Evolutionary conservation across 2,329 filamentous ascomycete species (phyloP).

Genomic region (Dothiorella sarmentorum): DNA sequence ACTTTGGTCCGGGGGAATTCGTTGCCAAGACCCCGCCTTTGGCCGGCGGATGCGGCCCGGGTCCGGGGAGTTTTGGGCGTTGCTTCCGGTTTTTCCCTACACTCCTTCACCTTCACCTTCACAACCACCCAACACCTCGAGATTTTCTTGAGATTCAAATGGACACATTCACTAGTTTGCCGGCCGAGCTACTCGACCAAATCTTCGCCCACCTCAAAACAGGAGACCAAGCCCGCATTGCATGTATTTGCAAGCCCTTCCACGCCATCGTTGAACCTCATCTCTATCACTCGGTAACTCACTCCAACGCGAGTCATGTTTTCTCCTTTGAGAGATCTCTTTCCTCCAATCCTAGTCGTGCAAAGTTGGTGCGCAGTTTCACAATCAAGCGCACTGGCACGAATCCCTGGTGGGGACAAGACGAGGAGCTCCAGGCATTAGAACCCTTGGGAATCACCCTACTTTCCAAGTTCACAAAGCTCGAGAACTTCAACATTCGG

Average conservation of each 20-base stretch:
- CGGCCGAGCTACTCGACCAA: neutral
- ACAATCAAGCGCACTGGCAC: no score
- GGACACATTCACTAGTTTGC: neutral
- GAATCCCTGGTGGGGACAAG: no score
- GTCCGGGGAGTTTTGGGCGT: neutral
- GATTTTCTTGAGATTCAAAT: no score
- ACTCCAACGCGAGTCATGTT: neutral
- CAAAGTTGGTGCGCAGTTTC: neutral
- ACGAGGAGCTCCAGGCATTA: no score
- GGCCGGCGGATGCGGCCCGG: constrained; percentile 9
- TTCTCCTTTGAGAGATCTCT: neutral
- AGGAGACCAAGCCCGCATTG: neutral
- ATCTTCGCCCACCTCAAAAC: neutral
- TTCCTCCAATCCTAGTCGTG: neutral
- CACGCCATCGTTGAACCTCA: neutral
- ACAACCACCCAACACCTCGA: neutral
- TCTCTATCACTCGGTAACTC: neutral
- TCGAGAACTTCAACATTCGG: neutral
- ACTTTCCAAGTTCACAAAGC: neutral
- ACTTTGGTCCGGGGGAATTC: constrained; percentile 3
- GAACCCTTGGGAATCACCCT: neutral
- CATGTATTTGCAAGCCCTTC: neutral
- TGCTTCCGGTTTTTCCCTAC: neutral
- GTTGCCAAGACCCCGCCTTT: neutral
- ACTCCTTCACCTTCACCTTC: neutral